Evolutionary conservation across 2,329 filamentous ascomycete species (phyloP), one percentile per base, ranked within the genome.

Genomic region (Diatrype stigma): DNA sequence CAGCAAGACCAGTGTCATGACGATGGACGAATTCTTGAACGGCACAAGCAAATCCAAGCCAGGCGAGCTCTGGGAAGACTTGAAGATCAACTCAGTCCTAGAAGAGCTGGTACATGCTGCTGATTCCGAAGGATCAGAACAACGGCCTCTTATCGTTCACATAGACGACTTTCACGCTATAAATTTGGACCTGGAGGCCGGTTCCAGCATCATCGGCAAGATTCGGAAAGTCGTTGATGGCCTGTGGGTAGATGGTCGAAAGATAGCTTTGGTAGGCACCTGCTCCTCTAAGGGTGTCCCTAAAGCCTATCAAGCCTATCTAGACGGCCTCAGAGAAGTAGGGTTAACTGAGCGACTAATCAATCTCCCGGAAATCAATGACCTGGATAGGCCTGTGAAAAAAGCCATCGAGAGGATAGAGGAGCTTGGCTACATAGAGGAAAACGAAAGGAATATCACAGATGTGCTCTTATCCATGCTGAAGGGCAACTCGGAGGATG

Each of bases 151-250:
- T 7, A 85, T 97, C 51, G 76, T 95, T 37, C 90, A 90, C 60
- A 73, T 96, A 12, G 82, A 88, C 64, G 90, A 97, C 65, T 88
- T 90, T 62, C 84, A 88, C 48, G 89, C 95, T 56, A 76, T 99
- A 8, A 82, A 79, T 60, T 80, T 81, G 63, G 85, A 87, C 1
- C 67, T 79, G 6, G 84, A 90, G 51, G 56, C 49, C 21, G 90
- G 90, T 11, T 76, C 81, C 2, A 77, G 80, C 21, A 80, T 97
- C 30, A 71, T 96, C 7, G 73, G 77, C 38, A 83, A 86, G 52
- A 72, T 99, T 12, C 84, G 89, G 48, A 79, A 81, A 45, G 75
- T 87, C 6, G 82, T 96, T 23, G 86, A 92, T 60, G 80, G 81
- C 52, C 79, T 86, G 51, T 87, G 92, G 75, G 77, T 79, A 49